Conservation (phyloP, 495 filamentous ascomycete species). For the Annulohypoxylon bovei region DNA sequence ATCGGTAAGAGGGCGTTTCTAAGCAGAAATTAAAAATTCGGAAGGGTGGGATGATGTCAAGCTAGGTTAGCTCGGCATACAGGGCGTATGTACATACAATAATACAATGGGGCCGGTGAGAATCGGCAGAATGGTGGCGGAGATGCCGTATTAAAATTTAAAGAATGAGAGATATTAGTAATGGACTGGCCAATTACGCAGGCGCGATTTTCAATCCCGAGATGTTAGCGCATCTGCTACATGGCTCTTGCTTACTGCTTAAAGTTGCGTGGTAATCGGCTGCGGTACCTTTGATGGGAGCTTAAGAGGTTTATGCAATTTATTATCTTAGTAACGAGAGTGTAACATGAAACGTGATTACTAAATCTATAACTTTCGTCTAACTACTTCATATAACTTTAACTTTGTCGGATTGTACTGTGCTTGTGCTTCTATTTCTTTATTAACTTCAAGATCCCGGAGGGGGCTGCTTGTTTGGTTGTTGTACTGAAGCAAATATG, state of each 20-base stretch:
- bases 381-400: neutral
- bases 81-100: no score
- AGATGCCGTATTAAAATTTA: neutral
- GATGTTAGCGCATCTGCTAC: neutral
- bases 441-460: neutral
- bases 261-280: neutral
- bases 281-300: neutral
- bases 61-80: slow-evolving; percentile 23
- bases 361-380: slow-evolving; percentile 6
- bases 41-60: slow-evolving; percentile 55
- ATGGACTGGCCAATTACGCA: slow-evolving; percentile 33
- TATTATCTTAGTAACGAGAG: neutral
- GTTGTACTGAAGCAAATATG: neutral
- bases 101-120: slow-evolving; percentile 10
- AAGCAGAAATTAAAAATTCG: slow-evolving; percentile 44
- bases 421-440: neutral
- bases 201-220: slow-evolving; percentile 27
- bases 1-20: slow-evolving; percentile 25
- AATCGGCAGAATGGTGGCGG: slow-evolving; percentile 14
- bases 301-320: slow-evolving; percentile 1
- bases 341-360: neutral
- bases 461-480: neutral
- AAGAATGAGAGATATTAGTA: slow-evolving; percentile 21
- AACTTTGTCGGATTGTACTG: neutral
- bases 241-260: neutral